Conservation (phyloP, 371 early-diverging fungal genomes). For the Vairimorpha apis region DNA sequence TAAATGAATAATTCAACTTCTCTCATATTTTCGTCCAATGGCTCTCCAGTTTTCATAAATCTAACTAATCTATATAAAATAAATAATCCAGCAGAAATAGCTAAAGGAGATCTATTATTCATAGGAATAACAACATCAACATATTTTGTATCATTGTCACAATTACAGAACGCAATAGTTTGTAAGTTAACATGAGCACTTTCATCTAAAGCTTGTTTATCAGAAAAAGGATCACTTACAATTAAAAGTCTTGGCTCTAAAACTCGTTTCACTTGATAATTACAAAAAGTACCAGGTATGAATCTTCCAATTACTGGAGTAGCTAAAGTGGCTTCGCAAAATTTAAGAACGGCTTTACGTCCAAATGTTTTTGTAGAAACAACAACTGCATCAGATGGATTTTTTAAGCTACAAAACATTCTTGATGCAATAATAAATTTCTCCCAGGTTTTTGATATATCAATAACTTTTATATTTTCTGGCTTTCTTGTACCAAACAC, state of each 20-base stretch:
- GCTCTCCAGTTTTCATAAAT: constrained; percentile 77
- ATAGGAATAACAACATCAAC: constrained; percentile 98
- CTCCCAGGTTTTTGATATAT: constrained; percentile 96
- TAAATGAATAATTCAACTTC: constrained; percentile 63
- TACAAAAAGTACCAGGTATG: constrained; percentile 99
- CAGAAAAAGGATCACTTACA: constrained; percentile 89
- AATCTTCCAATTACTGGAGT: constrained; percentile 94
- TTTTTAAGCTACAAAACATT: constrained; percentile 79
- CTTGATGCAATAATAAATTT: constrained; percentile 96
- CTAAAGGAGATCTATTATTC: constrained; percentile 95
- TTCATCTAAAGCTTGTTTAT: constrained; percentile 94
- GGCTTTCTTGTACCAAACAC: constrained; percentile 51
- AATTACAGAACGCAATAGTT: constrained; percentile 91
- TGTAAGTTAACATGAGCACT: constrained; percentile 97
- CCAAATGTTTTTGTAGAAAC: constrained; percentile 90
- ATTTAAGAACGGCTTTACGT: constrained; percentile 94
- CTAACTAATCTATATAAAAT: constrained; percentile 89
- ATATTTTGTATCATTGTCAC: constrained; percentile 80
- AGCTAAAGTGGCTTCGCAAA: constrained; percentile 86
- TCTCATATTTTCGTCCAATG: constrained; percentile 57
- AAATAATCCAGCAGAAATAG: constrained; percentile 92
- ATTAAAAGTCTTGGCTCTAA: constrained; percentile 92
- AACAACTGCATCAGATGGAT: constrained; percentile 84
- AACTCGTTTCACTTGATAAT: constrained; percentile 92
- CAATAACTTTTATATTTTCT: constrained; percentile 70